Base-by-base conservation (phyloP, 352 stramenopile species). In the Phytophthora aleatoria region DNA sequence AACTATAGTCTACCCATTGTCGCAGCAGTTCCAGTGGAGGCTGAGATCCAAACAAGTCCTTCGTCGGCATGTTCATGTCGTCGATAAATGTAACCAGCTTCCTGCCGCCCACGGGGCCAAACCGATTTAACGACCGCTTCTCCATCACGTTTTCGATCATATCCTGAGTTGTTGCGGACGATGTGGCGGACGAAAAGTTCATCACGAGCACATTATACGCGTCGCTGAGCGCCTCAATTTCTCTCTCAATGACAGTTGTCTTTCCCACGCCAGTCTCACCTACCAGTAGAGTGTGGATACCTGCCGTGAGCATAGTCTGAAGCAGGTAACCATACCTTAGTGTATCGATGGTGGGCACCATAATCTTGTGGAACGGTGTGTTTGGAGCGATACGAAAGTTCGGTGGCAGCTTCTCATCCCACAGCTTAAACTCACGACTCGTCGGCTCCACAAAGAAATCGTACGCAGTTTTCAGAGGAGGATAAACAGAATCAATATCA, bases 21-120 rank as follows among this genome's bases (percentile, higher is more conserved):
- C 94, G 85, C 27, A 98, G 56, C 13, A 98, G 61, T 52, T 97
- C 93, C 2, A 98, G 72, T 0, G 94, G 91, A 1, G 93, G 90
- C 54, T 98, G 94, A 5, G 92, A 96, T 15, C 91, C 92, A 59
- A 97, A 98, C 51, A 80, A 71, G 56, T 98, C 92, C 56, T 94
- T 94, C 9, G 85, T 89, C 3, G 91, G 91, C 90, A 98, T 97
- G 64, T 98, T 98, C 71, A 98, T 77, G 58, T 98, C 92, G 49
- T 97, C 91, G 28, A 98, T 90, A 61, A 97, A 97, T 13, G 89
- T 95, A 35, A 97, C 78, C 0, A 98, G 76, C 44, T 92, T 92
- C 67, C 97, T 97, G 31, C 86, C 86, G 12, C 79, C 85, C 0
- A 94, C 77, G 12, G 92, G 92, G 1, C 92, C 92, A 26, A 96